Evolutionary conservation across 2,329 filamentous ascomycete species (phyloP).

Genomic region (Xenosphaeropsis pyriputrescens): DNA sequence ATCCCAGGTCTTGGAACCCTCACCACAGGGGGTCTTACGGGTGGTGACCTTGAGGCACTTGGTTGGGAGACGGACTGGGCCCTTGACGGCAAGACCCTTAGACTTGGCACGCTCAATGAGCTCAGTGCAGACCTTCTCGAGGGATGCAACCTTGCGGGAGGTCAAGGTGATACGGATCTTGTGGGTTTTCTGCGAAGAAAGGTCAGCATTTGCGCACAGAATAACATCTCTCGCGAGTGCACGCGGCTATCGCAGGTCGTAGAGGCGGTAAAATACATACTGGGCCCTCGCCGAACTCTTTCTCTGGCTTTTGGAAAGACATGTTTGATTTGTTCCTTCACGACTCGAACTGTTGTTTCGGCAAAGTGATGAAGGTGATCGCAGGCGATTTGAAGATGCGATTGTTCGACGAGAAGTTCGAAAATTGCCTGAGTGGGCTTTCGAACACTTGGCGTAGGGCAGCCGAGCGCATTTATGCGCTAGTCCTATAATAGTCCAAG

Average conservation of each 20-base stretch:
- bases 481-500: too few relatives aligned
- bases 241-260: too few relatives aligned
- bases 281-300: constrained; percentile 79
- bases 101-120: constrained; percentile 96
- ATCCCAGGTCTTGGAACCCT: constrained; percentile 99
- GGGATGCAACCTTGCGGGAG: constrained; percentile 82
- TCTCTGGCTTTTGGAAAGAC: constrained; percentile 93
- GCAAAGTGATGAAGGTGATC: constrained; percentile 62
- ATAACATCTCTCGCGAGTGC: background rate
- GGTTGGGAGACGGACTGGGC: constrained; percentile 92
- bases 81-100: constrained; percentile 98
- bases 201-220: constrained; percentile 2
- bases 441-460: too few relatives aligned
- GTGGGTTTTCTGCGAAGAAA: constrained; percentile 60
- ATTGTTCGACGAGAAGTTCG: background rate
- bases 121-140: constrained; percentile 97
- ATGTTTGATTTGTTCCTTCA: constrained; percentile 56
- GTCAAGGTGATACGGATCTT: constrained; percentile 98
- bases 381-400: background rate
- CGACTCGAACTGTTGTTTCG: constrained; percentile 69
- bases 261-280: constrained; percentile 30
- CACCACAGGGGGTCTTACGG: constrained; percentile 98
- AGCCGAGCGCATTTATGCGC: too few relatives aligned
- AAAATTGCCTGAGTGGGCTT: too few relatives aligned
- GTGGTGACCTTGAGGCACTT: constrained; percentile 85